Base-by-base conservation (phyloP, 805 yeast species). In the Isabelozyma gotoi region DNA sequence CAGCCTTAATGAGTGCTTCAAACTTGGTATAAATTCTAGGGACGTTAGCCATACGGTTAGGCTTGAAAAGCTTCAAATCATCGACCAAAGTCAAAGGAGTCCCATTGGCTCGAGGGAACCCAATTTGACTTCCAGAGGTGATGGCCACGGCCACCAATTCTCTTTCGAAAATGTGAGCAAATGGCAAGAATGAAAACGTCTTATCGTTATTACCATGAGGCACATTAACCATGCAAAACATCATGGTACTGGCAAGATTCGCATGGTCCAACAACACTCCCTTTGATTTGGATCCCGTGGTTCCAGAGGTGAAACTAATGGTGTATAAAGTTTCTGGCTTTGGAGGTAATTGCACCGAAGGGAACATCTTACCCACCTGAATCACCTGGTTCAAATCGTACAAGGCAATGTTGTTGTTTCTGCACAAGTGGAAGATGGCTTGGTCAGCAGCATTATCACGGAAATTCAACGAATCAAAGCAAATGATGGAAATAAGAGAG, bases 251-350 rank as follows among this genome's bases (percentile, higher is more conserved):
- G 16, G 55, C 52, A 4, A 55, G 57, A 34, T 46, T 51, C 12
- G 41, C 41, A 34, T 60, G 65, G 14, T 57, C 45, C 48, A 84
- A 67, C 21, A 81, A 79, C 19, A 84, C 92, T 54, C 92, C 92
- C 68, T 86, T 87, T 48, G 92, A 88, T 42, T 63, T 53, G 35
- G 82, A 77, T 43, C 94, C 91, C n/a, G 87, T 81, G 17, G 88
- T 82, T 34, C 79, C 75, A 5, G 87, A 84, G 37, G 77, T 67
- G 45, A 74, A 73, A 16, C 73, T 67, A 21, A 73, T 68, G 17
- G 77, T 71, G 50, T 62, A 69, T 18, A 63, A 47, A 10, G 73
- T 50, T 10, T 68, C 67, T 16, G 64, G 56, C 37, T 51, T 51
- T 7, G 74, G 73, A 18, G 61, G 57, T 14, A 62, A 51, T 39